Percentiles rank a stretch among this genome's conserved stretches.
These are phyloP conservation scores for Geotrichum carabidarum DNA, from an alignment of 1,139 yeast genomes.

Conservation along the genomic window DNA sequence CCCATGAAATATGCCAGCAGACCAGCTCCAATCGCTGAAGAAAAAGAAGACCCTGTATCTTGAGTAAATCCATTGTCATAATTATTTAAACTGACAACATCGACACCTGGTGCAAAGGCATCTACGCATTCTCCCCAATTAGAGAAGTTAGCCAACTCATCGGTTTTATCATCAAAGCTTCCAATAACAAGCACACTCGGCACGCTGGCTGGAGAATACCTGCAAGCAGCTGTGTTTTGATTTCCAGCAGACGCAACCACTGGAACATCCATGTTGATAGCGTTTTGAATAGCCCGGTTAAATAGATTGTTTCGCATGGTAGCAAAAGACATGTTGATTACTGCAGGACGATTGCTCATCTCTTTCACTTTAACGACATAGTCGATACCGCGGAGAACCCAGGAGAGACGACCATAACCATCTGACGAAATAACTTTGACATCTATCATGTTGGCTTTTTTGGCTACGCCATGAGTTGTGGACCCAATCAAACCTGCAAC, in stretches of 20 bases:
- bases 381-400: slow-evolving; percentile 67
- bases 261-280: slow-evolving; percentile 61
- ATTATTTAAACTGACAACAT: slow-evolving; percentile 46
- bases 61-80: slow-evolving; percentile 36
- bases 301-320: slow-evolving; percentile 60
- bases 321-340: slow-evolving; percentile 78
- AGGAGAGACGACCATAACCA: slow-evolving; percentile 60
- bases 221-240: slow-evolving; percentile 68
- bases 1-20: slow-evolving; percentile 60
- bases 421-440: slow-evolving; percentile 60
- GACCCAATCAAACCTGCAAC: slow-evolving; percentile 90
- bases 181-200: slow-evolving; percentile 73
- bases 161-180: slow-evolving; percentile 71
- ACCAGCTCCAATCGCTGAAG: slow-evolving; percentile 78
- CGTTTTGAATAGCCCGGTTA: slow-evolving; percentile 69
- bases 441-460: slow-evolving; percentile 56
- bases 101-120: slow-evolving; percentile 74
- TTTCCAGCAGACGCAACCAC: slow-evolving; percentile 91
- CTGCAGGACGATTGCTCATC: slow-evolving; percentile 46
- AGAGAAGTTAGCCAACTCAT: slow-evolving; percentile 65
- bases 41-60: slow-evolving; percentile 84
- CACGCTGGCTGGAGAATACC: slow-evolving; percentile 76
- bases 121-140: slow-evolving; percentile 90
- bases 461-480: slow-evolving; percentile 71
- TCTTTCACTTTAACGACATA: slow-evolving; percentile 47